Base-by-base conservation (phyloP, 2,329 filamentous ascomycete species). In the Plectosphaerella sp. region DNA sequence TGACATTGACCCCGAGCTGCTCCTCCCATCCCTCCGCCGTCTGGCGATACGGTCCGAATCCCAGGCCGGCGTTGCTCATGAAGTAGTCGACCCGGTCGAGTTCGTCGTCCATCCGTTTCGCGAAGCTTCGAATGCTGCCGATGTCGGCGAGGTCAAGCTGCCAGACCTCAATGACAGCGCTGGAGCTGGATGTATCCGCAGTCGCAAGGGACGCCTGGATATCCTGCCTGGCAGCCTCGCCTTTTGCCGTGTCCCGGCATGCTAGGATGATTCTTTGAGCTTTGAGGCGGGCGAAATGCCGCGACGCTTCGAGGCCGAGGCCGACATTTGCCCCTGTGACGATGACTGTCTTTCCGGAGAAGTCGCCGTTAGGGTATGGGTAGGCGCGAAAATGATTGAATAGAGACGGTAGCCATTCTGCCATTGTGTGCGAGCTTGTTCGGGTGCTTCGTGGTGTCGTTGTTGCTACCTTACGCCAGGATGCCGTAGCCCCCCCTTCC, bases 1-100 rank as follows among this genome's bases (percentile, higher is more conserved):
- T 62, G 16, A 78, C 71, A 57, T 80, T 79, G 45, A 78, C 68
- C 4, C 71, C 72, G 47, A 78, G 59, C 25, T 64, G 71, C 14
- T 58, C 58, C 59, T 79, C 76, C 50, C 70, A 66, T 3, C 72
- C 75, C 14, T 57, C 51, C 22, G 49, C 52, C 28, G 50, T 43
- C 14, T 49, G 43, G 36, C 16, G 52, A 4, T 39, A 16, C 6
- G 41, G n/a, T 7, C 52, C 54, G 20, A 53, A 55, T 8, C 61
- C 57, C 1, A 73, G 50, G 16, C 63, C 66, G 1, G 72, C 72
- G 49, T 72, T 74, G 46, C 63, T 61, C 5, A 74, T 50, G 2
- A 72, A 54, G 15, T 62, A 61, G 52, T 75, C 71, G 16, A 74
- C 58, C 16, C 72, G 59, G 11, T 63, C 60, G 35, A 74, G 64